These are phyloP conservation scores for Rhytidiadelphus loreus DNA, from an alignment of 225 moss, liverwort and hornwort species.

Conservation along the genomic window DNA sequence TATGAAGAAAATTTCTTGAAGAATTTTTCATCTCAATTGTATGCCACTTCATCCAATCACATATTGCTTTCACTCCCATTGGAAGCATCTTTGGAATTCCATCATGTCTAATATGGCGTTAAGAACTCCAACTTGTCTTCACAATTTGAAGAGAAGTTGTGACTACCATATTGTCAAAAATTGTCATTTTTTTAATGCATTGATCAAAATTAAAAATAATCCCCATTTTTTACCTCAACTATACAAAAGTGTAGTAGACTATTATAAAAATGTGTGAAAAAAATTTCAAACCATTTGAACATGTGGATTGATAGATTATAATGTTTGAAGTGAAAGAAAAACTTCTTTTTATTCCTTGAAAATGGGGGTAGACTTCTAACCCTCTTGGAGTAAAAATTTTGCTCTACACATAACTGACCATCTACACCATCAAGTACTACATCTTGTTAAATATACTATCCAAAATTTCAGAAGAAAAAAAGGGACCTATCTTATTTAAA, in stretches of 20 bases:
- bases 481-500: neutral
- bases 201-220: neutral
- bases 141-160: neutral
- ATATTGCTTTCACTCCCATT: too few relatives aligned
- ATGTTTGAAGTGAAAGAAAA: neutral
- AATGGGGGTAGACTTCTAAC: neutral
- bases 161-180: neutral
- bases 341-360: neutral
- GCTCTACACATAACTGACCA: neutral
- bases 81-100: too few relatives aligned
- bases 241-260: neutral
- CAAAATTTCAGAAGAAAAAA: neutral
- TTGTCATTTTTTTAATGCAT: neutral
- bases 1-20: too few relatives aligned
- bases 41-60: too few relatives aligned
- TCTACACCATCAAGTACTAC: neutral
- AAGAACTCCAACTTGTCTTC: too few relatives aligned
- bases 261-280: neutral
- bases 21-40: too few relatives aligned
- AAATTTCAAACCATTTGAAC: accelerated
- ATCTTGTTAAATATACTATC: neutral
- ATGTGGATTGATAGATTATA: neutral
- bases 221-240: neutral
- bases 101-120: too few relatives aligned
- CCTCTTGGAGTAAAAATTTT: neutral